Percentiles rank a stretch among this genome's conserved stretches.
phyloP scores from a whole-genome alignment of 2,329 filamentous ascomycete species.

The Aspergillus aculeatinus region DNA sequence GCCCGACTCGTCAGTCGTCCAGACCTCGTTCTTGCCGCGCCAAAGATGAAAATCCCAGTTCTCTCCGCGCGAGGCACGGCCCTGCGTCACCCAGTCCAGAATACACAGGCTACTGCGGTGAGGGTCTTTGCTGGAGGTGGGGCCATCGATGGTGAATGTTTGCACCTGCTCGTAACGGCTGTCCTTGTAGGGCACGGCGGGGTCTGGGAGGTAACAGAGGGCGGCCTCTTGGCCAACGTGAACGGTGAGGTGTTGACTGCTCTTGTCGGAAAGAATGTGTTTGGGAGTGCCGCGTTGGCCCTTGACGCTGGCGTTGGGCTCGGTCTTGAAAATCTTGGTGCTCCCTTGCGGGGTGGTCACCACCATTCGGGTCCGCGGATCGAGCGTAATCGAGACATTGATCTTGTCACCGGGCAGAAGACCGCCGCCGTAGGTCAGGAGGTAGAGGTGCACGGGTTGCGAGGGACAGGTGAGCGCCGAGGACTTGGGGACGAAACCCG shows the following conservation, averaged over 20 bases:
- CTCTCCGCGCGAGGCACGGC: constrained; percentile 79
- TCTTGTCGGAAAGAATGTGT: constrained; percentile 36
- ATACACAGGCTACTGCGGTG: constrained; percentile 65
- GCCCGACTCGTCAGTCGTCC: constrained; percentile 31
- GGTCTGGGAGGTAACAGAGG: constrained; percentile 75
- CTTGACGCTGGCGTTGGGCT: constrained; percentile 23
- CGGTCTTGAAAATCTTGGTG: constrained; percentile 93
- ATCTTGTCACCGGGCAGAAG: constrained; percentile 85
- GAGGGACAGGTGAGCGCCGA: constrained; percentile 34
- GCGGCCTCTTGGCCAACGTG: constrained; percentile 50
- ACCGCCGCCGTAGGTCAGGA: constrained; percentile 92
- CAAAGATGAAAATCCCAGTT: constrained; percentile 81
- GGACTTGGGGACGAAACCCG: constrained; percentile 58
- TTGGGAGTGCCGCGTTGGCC: constrained; percentile 42
- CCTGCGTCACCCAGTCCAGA: constrained; percentile 92
- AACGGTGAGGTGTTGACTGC: constrained; percentile 52
- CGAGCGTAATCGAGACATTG: constrained; percentile 67
- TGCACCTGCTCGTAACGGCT: constrained; percentile 85
- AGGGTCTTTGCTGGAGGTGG: constrained; percentile 36
- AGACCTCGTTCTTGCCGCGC: constrained; percentile 82
- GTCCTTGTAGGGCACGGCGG: constrained; percentile 83
- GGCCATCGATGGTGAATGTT: constrained; percentile 61
- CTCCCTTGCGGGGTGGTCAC: constrained; percentile 68
- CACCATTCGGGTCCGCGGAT: constrained; percentile 63
- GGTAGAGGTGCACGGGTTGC: constrained; percentile 73